phyloP scores from a whole-genome alignment of 768 basidiomycete genomes.

The Naganishia onofrii region DNA sequence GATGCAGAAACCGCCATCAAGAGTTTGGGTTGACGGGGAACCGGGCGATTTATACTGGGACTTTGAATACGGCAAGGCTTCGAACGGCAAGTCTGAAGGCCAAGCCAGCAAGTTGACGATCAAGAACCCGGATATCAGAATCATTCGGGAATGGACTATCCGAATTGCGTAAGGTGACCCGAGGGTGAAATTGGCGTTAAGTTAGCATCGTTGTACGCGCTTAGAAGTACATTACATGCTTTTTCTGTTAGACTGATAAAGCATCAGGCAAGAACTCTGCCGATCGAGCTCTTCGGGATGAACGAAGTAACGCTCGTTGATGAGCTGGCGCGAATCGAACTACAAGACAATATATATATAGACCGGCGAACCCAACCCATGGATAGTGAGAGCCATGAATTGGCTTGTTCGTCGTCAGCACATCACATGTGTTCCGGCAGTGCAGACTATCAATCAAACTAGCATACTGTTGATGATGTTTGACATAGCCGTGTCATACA shows the following conservation, averaged over 20 bases:
- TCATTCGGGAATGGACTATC: constrained; percentile 54
- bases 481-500: constrained; percentile 1
- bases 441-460: constrained; percentile 1
- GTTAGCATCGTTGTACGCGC: not conserved
- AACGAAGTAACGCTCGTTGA: not conserved
- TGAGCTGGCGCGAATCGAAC: not conserved
- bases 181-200: not conserved
- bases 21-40: constrained; percentile 59
- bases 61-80: constrained; percentile 62
- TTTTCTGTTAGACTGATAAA: not conserved
- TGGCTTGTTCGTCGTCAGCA: not conserved
- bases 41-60: constrained; percentile 63
- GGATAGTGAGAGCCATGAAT: not conserved
- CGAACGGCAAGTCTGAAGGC: constrained; percentile 63
- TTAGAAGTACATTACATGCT: not conserved
- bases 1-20: constrained; percentile 62
- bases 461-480: not conserved
- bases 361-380: not conserved
- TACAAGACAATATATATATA: too few species aligned
- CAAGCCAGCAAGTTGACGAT: constrained; percentile 68
- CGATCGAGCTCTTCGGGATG: not conserved
- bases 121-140: constrained; percentile 52
- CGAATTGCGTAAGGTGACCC: constrained; percentile 35
- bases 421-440: not conserved
- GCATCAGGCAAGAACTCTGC: not conserved